Evolutionary conservation across 2,329 filamentous ascomycete species (phyloP).

Genomic region (Xylaria sp.): DNA sequence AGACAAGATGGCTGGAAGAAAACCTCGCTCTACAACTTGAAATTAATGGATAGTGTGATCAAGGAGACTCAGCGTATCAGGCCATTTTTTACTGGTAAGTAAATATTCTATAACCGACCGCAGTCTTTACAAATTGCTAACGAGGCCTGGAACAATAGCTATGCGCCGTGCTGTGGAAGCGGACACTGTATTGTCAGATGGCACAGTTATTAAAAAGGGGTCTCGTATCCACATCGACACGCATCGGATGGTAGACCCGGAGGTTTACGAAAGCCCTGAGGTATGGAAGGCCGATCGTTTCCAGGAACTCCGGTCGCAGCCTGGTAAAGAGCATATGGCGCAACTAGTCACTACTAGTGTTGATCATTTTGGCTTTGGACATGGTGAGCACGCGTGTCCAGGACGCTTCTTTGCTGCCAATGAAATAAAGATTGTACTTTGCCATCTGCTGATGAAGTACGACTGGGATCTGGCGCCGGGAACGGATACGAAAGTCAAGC

Average conservation of each 20-base stretch:
- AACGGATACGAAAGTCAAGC: neutral
- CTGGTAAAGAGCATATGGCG: slow-evolving; percentile 39
- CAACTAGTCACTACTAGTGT: slow-evolving; percentile 48
- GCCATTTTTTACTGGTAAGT: slow-evolving; percentile 43
- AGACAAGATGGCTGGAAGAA: slow-evolving; percentile 42
- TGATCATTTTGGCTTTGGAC: slow-evolving; percentile 51
- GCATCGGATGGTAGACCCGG: slow-evolving; percentile 41
- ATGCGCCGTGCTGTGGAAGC: slow-evolving; percentile 38
- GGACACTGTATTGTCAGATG: slow-evolving; percentile 40
- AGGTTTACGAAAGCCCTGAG: slow-evolving; percentile 41
- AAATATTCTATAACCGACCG: neutral
- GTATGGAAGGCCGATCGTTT: slow-evolving; percentile 43
- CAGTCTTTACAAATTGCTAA: slow-evolving; percentile 9
- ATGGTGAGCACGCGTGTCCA: slow-evolving; percentile 51
- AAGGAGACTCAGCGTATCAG: slow-evolving; percentile 52
- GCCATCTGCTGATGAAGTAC: slow-evolving; percentile 44
- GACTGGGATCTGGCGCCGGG: slow-evolving; percentile 42
- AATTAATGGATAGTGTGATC: slow-evolving; percentile 51
- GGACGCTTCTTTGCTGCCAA: slow-evolving; percentile 50
- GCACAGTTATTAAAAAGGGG: slow-evolving; percentile 40
- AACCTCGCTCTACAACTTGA: slow-evolving; percentile 46
- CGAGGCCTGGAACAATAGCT: slow-evolving; percentile 21
- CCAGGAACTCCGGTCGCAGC: slow-evolving; percentile 37
- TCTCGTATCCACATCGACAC: slow-evolving; percentile 41
- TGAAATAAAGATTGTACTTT: slow-evolving; percentile 49